phyloP scores from a whole-genome alignment of 2,329 filamentous ascomycete species.

The Chlorencoelia australis region DNA sequence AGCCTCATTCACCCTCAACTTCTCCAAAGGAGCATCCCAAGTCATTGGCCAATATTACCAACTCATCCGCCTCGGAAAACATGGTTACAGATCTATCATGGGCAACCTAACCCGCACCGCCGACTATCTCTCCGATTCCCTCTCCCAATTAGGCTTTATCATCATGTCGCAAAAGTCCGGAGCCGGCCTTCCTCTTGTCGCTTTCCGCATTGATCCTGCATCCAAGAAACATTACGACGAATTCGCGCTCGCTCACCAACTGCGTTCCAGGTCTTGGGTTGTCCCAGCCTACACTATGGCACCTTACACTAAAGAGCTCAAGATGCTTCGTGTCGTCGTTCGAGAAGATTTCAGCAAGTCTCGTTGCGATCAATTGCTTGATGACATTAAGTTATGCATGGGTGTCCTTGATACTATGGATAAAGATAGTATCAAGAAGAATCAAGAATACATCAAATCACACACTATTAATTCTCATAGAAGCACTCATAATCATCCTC shows the following conservation, averaged over 20 bases:
- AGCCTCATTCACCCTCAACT: constrained; percentile 93
- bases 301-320: constrained; percentile 55
- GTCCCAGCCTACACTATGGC: constrained; percentile 97
- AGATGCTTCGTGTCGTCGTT: constrained; percentile 87
- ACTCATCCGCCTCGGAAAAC: constrained; percentile 86
- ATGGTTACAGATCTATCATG: constrained; percentile 90
- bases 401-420: constrained; percentile 66
- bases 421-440: constrained; percentile 55
- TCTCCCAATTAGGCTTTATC: constrained; percentile 69
- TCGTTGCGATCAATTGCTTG: constrained; percentile 68
- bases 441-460: constrained; percentile 53
- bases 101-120: constrained; percentile 81
- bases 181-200: constrained; percentile 76
- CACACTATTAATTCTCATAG: constrained; percentile 44
- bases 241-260: constrained; percentile 72
- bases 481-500: constrained; percentile 36
- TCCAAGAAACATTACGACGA: constrained; percentile 55
- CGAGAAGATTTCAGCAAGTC: constrained; percentile 82
- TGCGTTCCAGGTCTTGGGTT: constrained; percentile 82
- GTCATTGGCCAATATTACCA: constrained; percentile 98
- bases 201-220: constrained; percentile 63
- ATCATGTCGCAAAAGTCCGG: constrained; percentile 79
- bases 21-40: constrained; percentile 89
- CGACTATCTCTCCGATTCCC: constrained; percentile 70
- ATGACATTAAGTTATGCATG: constrained; percentile 70